A percentile compares a stretch with the other conserved stretches of the same genome.
phyloP scores from a whole-genome alignment of 2,329 filamentous ascomycete species.

The Apiospora marii region DNA sequence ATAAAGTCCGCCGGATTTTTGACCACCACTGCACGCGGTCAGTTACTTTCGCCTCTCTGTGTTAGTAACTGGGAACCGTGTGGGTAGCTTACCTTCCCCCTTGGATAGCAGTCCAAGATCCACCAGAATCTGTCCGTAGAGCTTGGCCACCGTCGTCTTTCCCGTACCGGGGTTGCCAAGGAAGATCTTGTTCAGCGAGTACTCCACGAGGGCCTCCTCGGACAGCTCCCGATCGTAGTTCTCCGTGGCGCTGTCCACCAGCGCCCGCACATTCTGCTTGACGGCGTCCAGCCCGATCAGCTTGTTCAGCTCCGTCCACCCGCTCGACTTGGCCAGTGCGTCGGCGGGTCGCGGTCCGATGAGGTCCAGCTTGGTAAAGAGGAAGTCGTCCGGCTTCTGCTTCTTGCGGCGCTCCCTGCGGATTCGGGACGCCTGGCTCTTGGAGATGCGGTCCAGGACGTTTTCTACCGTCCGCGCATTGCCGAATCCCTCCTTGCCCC shows the following conservation, averaged over 20 bases:
- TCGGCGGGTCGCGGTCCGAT: slow-evolving; percentile 60
- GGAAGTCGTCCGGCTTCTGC: slow-evolving; percentile 58
- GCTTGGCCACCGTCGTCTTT: slow-evolving; percentile 42
- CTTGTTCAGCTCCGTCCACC: slow-evolving; percentile 42
- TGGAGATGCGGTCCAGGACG: slow-evolving; percentile 57
- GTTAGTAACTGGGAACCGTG: neutral
- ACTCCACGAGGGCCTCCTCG: slow-evolving; percentile 37
- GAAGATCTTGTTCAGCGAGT: slow-evolving; percentile 40
- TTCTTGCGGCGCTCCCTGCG: slow-evolving; percentile 52
- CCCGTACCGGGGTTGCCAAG: slow-evolving; percentile 41
- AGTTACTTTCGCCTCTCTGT: neutral
- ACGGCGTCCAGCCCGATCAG: slow-evolving; percentile 38
- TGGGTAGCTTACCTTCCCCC: slow-evolving; percentile 30
- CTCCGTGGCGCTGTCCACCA: slow-evolving; percentile 46
- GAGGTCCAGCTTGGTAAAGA: slow-evolving; percentile 71
- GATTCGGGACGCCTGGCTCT: slow-evolving; percentile 67
- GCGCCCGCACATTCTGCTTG: slow-evolving; percentile 45
- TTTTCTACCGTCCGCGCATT: slow-evolving; percentile 78
- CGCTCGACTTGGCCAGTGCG: slow-evolving; percentile 30
- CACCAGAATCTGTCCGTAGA: slow-evolving; percentile 40
- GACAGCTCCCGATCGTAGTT: slow-evolving; percentile 40
- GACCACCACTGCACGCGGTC: slow-evolving; percentile 58
- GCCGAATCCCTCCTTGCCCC: slow-evolving; percentile 73
- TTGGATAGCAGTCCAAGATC: slow-evolving; percentile 48
- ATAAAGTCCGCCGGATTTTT: slow-evolving; percentile 81